Conservation (phyloP, 768 basidiomycete genomes). For the Sarcodon aspratus region DNA sequence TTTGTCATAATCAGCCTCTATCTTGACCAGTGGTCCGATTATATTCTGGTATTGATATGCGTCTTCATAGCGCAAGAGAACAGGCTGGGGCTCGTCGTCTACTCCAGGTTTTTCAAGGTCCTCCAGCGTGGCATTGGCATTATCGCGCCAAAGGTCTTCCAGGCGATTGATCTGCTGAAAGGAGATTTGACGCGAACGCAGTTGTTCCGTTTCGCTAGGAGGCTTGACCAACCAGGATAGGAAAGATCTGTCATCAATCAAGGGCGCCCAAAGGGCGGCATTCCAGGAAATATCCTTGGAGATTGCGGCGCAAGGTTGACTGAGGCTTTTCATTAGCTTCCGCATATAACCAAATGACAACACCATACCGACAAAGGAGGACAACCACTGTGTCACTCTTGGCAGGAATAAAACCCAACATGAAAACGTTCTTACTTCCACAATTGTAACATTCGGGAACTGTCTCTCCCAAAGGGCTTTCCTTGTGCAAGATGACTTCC, state of each 20-base stretch:
- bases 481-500: constrained; percentile 93
- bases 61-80: constrained; percentile 88
- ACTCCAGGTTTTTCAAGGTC: constrained; percentile 96
- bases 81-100: constrained; percentile 94
- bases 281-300: constrained; percentile 99
- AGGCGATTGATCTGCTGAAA: constrained; percentile 95
- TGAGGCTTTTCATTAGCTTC: constrained; percentile 16
- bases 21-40: constrained; percentile 97
- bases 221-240: constrained; percentile 99
- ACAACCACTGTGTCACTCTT: constrained; percentile 99
- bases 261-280: constrained; percentile 91
- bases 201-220: constrained; percentile 91
- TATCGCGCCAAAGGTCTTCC: constrained; percentile 97
- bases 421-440: constrained; percentile 98
- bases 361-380: constrained; percentile 80
- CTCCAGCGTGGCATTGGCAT: constrained; percentile 87
- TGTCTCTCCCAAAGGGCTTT: constrained; percentile 92
- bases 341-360: constrained; percentile 1
- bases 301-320: constrained; percentile 96
- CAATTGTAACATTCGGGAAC: constrained; percentile 99
- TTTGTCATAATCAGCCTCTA: constrained; percentile 99
- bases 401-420: constrained; percentile 98
- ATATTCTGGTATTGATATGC: constrained; percentile 99
- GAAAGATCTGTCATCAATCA: constrained; percentile 97
- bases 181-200: constrained; percentile 93